Percentiles rank a stretch among this genome's conserved stretches.
phyloP scores from a whole-genome alignment of 2,329 filamentous ascomycete genomes.

The Teratosphaeria destructans region DNA sequence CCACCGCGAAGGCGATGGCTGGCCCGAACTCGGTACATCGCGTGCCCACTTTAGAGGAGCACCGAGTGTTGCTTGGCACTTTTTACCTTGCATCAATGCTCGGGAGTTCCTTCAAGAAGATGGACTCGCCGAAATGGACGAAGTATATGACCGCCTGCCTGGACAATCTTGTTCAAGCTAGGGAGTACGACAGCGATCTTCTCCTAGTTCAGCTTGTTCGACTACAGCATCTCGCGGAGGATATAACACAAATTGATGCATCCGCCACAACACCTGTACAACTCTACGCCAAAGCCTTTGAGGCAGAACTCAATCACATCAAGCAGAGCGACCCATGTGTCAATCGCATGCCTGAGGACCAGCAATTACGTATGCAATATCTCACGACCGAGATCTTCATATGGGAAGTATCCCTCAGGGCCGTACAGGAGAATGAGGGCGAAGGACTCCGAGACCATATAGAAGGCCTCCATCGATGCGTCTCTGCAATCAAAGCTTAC shows the following conservation, averaged over 20 bases:
- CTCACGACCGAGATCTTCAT: constrained; percentile 17
- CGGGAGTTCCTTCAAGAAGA: constrained; percentile 20
- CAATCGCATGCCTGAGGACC: constrained; percentile 7
- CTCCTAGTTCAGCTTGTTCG: constrained; percentile 21
- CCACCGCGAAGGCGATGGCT: constrained; percentile 9
- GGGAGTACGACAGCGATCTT: constrained; percentile 19
- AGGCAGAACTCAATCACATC: constrained; percentile 18
- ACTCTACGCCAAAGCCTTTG: constrained; percentile 18
- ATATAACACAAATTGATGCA: constrained; percentile 13
- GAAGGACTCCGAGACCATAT: constrained; percentile 14
- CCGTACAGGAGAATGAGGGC: constrained; percentile 14
- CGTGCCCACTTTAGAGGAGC: constrained; percentile 14
- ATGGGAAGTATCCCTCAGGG: constrained; percentile 17
- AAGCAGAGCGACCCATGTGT: constrained; percentile 7
- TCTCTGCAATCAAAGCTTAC: constrained; percentile 16
- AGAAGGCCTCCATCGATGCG: constrained; percentile 16
- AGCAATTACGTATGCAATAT: constrained; percentile 17
- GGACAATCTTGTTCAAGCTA: constrained; percentile 10
- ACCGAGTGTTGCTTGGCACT: constrained; percentile 16
- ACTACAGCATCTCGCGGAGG: constrained; percentile 18
- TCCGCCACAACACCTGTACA: constrained; percentile 17
- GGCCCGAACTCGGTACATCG: background rate
- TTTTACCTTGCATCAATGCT: constrained; percentile 21
- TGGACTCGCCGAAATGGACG: constrained; percentile 18
- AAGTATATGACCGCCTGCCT: constrained; percentile 16